These are phyloP conservation scores for Lodderomyces pseudojiufengensis DNA, from an alignment of 1,139 yeast genomes.

Conservation along the genomic window DNA sequence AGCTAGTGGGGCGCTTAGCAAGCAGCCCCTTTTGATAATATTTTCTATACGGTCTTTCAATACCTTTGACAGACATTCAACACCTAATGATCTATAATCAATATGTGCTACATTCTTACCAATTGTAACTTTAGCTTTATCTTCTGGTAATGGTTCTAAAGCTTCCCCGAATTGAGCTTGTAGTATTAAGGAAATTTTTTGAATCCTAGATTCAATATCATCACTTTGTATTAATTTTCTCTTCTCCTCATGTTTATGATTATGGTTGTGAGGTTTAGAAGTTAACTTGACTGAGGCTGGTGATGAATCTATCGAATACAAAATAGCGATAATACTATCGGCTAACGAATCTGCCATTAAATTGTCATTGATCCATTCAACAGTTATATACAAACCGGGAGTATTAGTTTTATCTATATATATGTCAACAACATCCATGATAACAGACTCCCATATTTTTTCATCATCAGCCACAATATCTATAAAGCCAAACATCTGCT, in stretches of 20 bases:
- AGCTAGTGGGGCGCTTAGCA: conserved; percentile 74
- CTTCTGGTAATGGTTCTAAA: conserved; percentile 38
- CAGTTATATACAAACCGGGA: conserved; percentile 47
- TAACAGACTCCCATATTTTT: conserved; percentile 49
- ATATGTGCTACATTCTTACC: conserved; percentile 75
- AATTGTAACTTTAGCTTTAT: conserved; percentile 55
- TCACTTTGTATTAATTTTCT: conserved; percentile 28
- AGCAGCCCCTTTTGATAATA: conserved; percentile 72
- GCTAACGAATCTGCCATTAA: conserved; percentile 87
- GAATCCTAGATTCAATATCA: conserved; percentile 51
- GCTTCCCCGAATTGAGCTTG: conserved; percentile 88
- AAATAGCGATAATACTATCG: conserved; percentile 86
- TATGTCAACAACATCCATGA: conserved; percentile 45
- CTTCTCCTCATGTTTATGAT: conserved; percentile 5
- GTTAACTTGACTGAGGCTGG: conserved; percentile 92
- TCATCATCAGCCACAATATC: conserved; percentile 62
- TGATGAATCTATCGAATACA: conserved; percentile 87
- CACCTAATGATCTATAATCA: conserved; percentile 59
- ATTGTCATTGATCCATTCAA: conserved; percentile 90
- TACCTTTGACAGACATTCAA: conserved; percentile 75
- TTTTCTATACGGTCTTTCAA: conserved; percentile 80
- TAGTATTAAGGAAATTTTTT: conserved; percentile 60
- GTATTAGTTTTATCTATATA: conserved; percentile 43
- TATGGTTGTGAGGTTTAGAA: conserved; percentile 49
- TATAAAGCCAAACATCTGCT: conserved; percentile 92